Evolutionary conservation across 805 yeast genomes (phyloP).

Genomic region (Ogataea dorogensis): DNA sequence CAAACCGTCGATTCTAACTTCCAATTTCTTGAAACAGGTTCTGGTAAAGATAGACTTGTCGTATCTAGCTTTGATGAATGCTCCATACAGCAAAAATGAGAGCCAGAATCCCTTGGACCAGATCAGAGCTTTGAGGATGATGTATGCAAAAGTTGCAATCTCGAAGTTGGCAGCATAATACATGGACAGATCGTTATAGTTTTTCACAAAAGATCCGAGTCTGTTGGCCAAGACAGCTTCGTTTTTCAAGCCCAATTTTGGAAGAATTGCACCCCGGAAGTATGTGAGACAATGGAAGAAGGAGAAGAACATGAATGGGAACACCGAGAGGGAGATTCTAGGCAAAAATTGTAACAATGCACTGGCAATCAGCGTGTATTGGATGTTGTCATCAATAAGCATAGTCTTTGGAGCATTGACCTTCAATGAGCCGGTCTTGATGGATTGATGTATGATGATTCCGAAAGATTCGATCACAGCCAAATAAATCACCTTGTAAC

Average conservation of each 20-base stretch:
- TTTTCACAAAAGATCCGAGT: slow-evolving; percentile 46
- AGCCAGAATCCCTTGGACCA: slow-evolving; percentile 64
- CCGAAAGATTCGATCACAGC: slow-evolving; percentile 75
- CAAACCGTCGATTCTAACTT: slow-evolving; percentile 58
- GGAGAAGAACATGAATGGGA: slow-evolving; percentile 77
- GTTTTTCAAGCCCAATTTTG: slow-evolving; percentile 44
- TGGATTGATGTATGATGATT: slow-evolving; percentile 66
- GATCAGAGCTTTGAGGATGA: slow-evolving; percentile 42
- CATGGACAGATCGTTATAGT: slow-evolving; percentile 60
- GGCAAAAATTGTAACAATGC: slow-evolving; percentile 58
- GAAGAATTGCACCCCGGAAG: slow-evolving; percentile 61
- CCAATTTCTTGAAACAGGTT: slow-evolving; percentile 58
- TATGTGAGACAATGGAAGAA: slow-evolving; percentile 80
- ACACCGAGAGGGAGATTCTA: slow-evolving; percentile 55
- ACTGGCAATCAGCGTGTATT: slow-evolving; percentile 61
- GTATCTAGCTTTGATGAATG: slow-evolving; percentile 74
- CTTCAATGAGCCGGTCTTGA: slow-evolving; percentile 34
- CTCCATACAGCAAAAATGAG: slow-evolving; percentile 49
- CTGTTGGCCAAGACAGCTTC: slow-evolving; percentile 12
- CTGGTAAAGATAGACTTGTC: slow-evolving; percentile 75
- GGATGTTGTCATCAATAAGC: slow-evolving; percentile 45
- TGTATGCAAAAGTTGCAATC: slow-evolving; percentile 25
- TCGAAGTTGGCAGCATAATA: slow-evolving; percentile 60
- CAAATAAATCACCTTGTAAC: slow-evolving; percentile 60
- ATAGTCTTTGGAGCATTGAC: slow-evolving; percentile 27